Evolutionary conservation across 208 protist genomes (phyloP).

Genomic region (Trypanosoma cruzi): DNA sequence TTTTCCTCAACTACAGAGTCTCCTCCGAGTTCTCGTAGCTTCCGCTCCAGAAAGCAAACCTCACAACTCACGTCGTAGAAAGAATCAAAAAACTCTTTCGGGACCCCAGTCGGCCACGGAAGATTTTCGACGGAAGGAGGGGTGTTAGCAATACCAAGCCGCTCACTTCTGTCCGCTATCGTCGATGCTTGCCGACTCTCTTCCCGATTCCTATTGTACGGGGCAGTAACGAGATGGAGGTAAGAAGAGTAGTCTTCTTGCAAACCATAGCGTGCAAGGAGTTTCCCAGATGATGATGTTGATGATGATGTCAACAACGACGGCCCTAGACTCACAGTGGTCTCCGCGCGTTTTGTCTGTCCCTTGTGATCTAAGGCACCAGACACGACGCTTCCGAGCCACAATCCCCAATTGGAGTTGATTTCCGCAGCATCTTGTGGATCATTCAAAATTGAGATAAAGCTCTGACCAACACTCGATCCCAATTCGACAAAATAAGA

Average conservation of each 20-base stretch:
- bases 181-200: conserved; percentile 30
- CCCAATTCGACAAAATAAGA: conserved; percentile 73
- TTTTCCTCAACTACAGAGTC: background rate
- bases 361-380: conserved; percentile 69
- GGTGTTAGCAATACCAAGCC: background rate
- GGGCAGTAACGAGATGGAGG: conserved; percentile 54
- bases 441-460: conserved; percentile 91
- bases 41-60: conserved; percentile 17
- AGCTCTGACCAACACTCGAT: conserved; percentile 84
- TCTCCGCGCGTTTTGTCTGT: conserved; percentile 4
- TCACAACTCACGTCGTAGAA: conserved; percentile 20
- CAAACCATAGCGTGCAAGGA: conserved; percentile 50
- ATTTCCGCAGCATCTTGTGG: conserved; percentile 33
- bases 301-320: conserved; percentile 20
- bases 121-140: conserved; percentile 23
- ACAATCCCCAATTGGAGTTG: conserved; percentile 48
- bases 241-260: conserved; percentile 66
- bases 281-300: conserved; percentile 34
- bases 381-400: conserved; percentile 71
- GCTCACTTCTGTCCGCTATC: background rate
- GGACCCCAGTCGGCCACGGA: conserved; percentile 65
- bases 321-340: background rate
- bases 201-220: conserved; percentile 70
- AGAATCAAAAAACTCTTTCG: conserved; percentile 54
- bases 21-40: conserved; percentile 5